Base-by-base conservation (phyloP, 2,329 filamentous ascomycete species). In the Elsinoe perseae region DNA sequence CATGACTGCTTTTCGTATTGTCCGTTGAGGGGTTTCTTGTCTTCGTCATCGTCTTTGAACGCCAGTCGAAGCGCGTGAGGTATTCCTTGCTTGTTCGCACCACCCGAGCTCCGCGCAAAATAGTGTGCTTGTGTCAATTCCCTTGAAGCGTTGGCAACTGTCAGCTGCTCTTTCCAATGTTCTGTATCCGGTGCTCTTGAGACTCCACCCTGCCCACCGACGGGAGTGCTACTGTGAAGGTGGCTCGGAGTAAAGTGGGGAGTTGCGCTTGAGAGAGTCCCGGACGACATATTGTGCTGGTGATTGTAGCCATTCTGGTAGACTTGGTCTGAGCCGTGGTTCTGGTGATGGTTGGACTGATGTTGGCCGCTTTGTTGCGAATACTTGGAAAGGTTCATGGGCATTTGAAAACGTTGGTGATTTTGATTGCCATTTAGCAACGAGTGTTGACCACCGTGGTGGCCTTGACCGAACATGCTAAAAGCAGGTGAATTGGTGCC, bases 101-200 rank as follows among this genome's bases (percentile, higher is more conserved):
- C 80, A 1, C 85, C 84, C 66, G 86, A 85, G 21, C 83, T 79
- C 61, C 85, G 75, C 12, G 86, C 87, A 69, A 92, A 91, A 70
- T 93, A 78, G 78, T 88, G 75, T 69, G 80, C 79, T 79, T 86
- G 72, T 77, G 83, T 74, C 76, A 83, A 75, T 80, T 88, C 65
- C 56, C 80, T 75, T 43, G 88, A 83, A 60, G 89, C 86, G 62
- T 91, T 87, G 61, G 85, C 86, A 65, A 91, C 75, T 60, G 87
- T 84, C 61, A 95, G 73, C 73, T 98, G 93, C 67, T 93, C 86
- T 61, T 86, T 84, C 91, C 91, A 97, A 70, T 95, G 87, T 61
- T 83, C 80, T 61, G 77, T 82, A 62, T 78, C 75, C n/a, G 79
- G 75, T 25, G 23, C 40, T 59, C 83, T 81, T 60, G 75, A 77